phyloP scores from a whole-genome alignment of 768 basidiomycete genomes.

The Tylopilus felleus region DNA sequence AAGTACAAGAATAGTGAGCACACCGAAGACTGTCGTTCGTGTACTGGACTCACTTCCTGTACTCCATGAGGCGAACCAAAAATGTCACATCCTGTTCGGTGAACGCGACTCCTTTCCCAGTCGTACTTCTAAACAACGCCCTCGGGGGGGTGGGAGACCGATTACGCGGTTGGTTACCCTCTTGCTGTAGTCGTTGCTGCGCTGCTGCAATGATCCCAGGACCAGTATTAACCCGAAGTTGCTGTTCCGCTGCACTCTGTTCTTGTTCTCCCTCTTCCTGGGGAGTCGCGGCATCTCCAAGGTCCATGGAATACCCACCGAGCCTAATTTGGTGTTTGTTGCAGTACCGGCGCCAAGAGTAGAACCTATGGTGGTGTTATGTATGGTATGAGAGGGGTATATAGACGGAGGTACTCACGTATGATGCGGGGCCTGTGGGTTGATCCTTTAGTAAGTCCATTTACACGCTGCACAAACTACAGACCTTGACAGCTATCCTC shows the following conservation, averaged over 20 bases:
- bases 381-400: background rate
- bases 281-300: slow-evolving; percentile 47
- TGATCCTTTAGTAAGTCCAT: slow-evolving; percentile 3
- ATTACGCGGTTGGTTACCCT: slow-evolving; percentile 41
- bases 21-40: background rate
- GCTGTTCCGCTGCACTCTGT: slow-evolving; percentile 40
- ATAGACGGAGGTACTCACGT: slow-evolving; percentile 48
- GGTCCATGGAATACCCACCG: slow-evolving; percentile 77
- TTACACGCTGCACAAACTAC: slow-evolving; percentile 9
- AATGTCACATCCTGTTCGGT: slow-evolving; percentile 80
- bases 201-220: slow-evolving; percentile 46
- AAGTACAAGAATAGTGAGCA: slow-evolving; percentile 2
- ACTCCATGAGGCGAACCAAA: slow-evolving; percentile 72
- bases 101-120: slow-evolving; percentile 87
- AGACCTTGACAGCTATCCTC: slow-evolving; percentile 76
- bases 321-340: slow-evolving; percentile 92
- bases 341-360: slow-evolving; percentile 89
- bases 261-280: slow-evolving; percentile 43
- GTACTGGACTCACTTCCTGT: slow-evolving; percentile 55
- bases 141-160: slow-evolving; percentile 80
- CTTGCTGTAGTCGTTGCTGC: slow-evolving; percentile 38
- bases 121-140: slow-evolving; percentile 78
- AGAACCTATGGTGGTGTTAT: slow-evolving; percentile 52
- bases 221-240: slow-evolving; percentile 34
- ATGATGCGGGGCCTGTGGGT: slow-evolving; percentile 74